phyloP scores from a whole-genome alignment of 176 grass and related monocot genomes.

The Bothriochloa decipiens region DNA sequence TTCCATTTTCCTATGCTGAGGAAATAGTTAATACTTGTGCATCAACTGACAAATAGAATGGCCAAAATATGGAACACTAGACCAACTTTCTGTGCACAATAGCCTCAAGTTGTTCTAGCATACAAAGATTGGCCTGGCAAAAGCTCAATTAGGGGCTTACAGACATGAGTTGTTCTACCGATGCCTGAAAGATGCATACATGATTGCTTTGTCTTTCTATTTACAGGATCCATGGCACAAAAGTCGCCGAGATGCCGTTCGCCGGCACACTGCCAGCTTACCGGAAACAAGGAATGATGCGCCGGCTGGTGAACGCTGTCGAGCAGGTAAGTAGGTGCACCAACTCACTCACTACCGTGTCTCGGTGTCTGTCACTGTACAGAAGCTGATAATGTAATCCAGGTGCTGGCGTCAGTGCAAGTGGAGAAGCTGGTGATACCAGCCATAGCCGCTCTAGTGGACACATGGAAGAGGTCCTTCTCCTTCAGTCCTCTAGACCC shows the following conservation, averaged over 20 bases:
- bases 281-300: conserved; percentile 78
- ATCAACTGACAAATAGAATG: no score
- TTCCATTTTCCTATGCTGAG: neutral
- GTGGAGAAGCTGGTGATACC: conserved; percentile 74
- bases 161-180: no score
- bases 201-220: neutral
- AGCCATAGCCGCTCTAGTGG: conserved; percentile 53
- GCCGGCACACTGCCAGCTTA: conserved; percentile 69
- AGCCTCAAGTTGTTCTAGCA: neutral
- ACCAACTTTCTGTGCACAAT: neutral
- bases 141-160: neutral
- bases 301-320: conserved; percentile 58
- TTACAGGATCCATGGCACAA: conserved; percentile 72
- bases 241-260: conserved; percentile 84
- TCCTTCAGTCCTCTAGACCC: conserved; percentile 45
- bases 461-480: conserved; percentile 74
- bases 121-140: neutral
- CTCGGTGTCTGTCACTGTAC: neutral
- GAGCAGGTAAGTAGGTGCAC: conserved; percentile 56
- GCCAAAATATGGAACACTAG: no score
- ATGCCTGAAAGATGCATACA: neutral
- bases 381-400: neutral
- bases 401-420: conserved; percentile 61
- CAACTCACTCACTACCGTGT: no score
- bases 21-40: no score